Base-by-base conservation (phyloP, 805 yeast species). In the Vanderwaltozyma polyspora region DNA sequence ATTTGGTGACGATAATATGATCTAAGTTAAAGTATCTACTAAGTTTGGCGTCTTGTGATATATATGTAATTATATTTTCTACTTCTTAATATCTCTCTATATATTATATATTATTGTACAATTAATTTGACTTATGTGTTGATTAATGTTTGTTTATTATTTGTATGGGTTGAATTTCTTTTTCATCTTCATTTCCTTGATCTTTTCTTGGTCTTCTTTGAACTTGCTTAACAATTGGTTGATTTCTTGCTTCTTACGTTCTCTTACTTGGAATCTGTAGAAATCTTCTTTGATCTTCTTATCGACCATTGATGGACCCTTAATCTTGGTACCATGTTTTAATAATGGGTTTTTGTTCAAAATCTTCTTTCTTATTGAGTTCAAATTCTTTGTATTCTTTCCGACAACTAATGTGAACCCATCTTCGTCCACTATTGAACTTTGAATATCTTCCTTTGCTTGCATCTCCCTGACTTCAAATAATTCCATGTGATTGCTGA, bases 211-310 rank as follows among this genome's bases (percentile, higher is more conserved):
- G 59, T 91, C 99, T 41, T 76, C 76, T 57, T 83, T 85, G 63
- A 87, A 91, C 55, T 86, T 84, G 37, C 60, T 66, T 52, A 91
- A 66, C 52, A 91, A 65, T 35, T 83, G 86, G 53, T 84, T 83
- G 83, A 91, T 85, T 59, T 89, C 95, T 42, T 70, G 74, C 66
- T 91, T 91, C 70, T 87, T 89, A 51, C 75, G 72, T 57, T 91
- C 95, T 60, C 99, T 77, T 46, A 91, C 73, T 64, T 91, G 99
- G 74, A 87, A 91, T 49, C 95, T 70, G 66, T 91, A 91, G 66
- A 91, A 91, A 61, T 93, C 97, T 45, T 72, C 69, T 65, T 87
- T 84, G 58, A 70, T 74, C 58, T 79, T 76, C 62, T 70, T 65
- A 44, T 26, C 85, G 66, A 41, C 82, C 82, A 42, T 76, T 0